Percentiles rank a stretch among this genome's conserved stretches.
phyloP scores from a whole-genome alignment of 1,284 basidiomycete species.

The Gymnopus androsaceus region DNA sequence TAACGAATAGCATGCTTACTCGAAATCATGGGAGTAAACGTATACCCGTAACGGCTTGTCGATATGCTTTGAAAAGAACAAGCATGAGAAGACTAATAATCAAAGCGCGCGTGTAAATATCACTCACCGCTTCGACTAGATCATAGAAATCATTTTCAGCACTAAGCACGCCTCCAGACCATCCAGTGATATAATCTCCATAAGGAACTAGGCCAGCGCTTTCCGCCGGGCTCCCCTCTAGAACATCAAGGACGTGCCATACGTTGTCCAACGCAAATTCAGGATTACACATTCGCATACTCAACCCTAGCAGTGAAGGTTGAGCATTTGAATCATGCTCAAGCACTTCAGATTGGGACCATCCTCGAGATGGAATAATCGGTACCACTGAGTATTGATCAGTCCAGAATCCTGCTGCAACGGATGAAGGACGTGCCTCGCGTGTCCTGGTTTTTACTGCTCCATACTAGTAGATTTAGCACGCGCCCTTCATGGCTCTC shows the following conservation, averaged over 20 bases:
- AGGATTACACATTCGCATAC: conserved; percentile 88
- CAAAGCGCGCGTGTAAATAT: neutral
- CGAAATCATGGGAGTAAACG: conserved; percentile 97
- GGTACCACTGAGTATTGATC: conserved; percentile 64
- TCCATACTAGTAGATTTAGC: conserved; percentile 87
- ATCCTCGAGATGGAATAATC: conserved; percentile 82
- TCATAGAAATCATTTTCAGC: conserved; percentile 98
- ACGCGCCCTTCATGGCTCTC: conserved; percentile 84
- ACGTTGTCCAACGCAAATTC: conserved; percentile 88
- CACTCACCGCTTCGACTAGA: conserved; percentile 84
- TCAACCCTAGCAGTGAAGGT: conserved; percentile 87
- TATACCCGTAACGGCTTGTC: conserved; percentile 93
- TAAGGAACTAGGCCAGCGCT: conserved; percentile 82
- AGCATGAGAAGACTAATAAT: neutral
- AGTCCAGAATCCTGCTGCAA: conserved; percentile 15
- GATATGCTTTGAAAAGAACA: conserved; percentile 63
- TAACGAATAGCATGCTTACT: conserved; percentile 59
- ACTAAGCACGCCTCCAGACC: conserved; percentile 90
- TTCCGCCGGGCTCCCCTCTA: conserved; percentile 96
- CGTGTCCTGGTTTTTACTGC: conserved; percentile 81
- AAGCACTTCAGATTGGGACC: conserved; percentile 57
- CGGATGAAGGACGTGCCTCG: conserved; percentile 60
- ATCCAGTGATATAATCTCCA: conserved; percentile 90
- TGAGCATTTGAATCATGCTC: conserved; percentile 43
- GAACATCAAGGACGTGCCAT: conserved; percentile 97